Evolutionary conservation across 805 yeast genomes (phyloP).

Genomic region (Candida maesae): DNA sequence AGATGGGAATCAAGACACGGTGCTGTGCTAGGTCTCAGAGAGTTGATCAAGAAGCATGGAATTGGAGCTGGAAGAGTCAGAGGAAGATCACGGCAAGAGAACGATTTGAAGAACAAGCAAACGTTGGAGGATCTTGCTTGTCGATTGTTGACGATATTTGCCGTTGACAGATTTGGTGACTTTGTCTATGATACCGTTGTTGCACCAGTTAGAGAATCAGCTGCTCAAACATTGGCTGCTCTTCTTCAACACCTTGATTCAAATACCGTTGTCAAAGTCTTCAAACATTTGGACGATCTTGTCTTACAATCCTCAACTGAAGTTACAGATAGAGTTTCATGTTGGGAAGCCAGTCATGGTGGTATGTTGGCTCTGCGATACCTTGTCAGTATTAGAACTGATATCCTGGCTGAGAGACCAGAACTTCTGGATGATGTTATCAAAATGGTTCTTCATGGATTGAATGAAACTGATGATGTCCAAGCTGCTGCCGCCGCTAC

Average conservation of each 20-base stretch:
- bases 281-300: conserved; percentile 59
- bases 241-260: conserved; percentile 65
- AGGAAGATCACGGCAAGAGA: conserved; percentile 58
- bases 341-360: conserved; percentile 99
- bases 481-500: conserved; percentile 97
- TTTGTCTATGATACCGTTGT: conserved; percentile 96
- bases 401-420: conserved; percentile 58
- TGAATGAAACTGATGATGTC: conserved; percentile 81
- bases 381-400: conserved; percentile 85
- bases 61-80: conserved; percentile 77
- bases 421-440: conserved; percentile 65
- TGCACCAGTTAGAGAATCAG: conserved; percentile 96
- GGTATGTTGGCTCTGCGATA: conserved; percentile 93
- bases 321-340: conserved; percentile 38
- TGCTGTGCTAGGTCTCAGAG: conserved; percentile 88
- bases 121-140: conserved; percentile 88
- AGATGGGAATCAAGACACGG: conserved; percentile 97
- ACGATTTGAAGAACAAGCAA: conserved; percentile 57
- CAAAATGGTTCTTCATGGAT: conserved; percentile 81
- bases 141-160: conserved; percentile 78
- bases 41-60: conserved; percentile 78
- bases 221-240: conserved; percentile 93
- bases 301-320: conserved; percentile 57
- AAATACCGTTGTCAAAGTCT: conserved; percentile 55
- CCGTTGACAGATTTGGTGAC: conserved; percentile 94